These are phyloP conservation scores for Xerocomus potaroensis DNA, from an alignment of 768 basidiomycete genomes.

Conservation along the genomic window DNA sequence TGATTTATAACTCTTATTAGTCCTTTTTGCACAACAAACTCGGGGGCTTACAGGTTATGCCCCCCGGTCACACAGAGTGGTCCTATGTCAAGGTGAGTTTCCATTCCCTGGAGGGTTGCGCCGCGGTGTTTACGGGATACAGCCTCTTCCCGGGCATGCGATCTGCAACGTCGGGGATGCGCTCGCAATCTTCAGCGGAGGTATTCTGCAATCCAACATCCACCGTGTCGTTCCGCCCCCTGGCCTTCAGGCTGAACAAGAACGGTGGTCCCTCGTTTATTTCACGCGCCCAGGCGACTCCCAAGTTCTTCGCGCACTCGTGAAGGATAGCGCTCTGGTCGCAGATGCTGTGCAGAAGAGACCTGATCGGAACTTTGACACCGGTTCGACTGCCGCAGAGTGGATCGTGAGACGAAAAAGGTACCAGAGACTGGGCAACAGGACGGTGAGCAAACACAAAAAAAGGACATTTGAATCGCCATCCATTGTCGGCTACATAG, in stretches of 20 bases:
- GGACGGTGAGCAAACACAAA: conserved; percentile 30
- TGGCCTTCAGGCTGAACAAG: conserved; percentile 45
- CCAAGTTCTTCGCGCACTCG: conserved; percentile 46
- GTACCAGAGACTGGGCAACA: conserved; percentile 39
- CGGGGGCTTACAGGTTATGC: conserved; percentile 66
- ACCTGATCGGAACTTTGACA: conserved; percentile 36
- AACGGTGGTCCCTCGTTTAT: conserved; percentile 66
- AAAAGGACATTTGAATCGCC: background rate
- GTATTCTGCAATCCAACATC: conserved; percentile 58
- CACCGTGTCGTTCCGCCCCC: conserved; percentile 66
- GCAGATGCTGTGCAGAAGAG: conserved; percentile 37
- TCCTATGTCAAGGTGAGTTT: conserved; percentile 55
- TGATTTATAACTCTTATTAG: conserved; percentile 24
- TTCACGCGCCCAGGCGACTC: conserved; percentile 61
- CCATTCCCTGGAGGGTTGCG: background rate
- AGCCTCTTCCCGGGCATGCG: conserved; percentile 53
- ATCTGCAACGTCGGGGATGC: conserved; percentile 65
- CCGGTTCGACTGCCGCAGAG: conserved; percentile 34
- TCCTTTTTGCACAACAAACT: conserved; percentile 68
- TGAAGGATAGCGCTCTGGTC: conserved; percentile 48
- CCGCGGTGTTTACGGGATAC: background rate
- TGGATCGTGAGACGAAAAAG: conserved; percentile 42
- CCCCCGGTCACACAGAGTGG: conserved; percentile 59
- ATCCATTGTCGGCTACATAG: conserved; percentile 3
- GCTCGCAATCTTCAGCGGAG: conserved; percentile 56